Evolutionary conservation across 2,329 filamentous ascomycete genomes (phyloP), one percentile per base, ranked within the genome.

Genomic region (Diaporthe aspalathi): DNA sequence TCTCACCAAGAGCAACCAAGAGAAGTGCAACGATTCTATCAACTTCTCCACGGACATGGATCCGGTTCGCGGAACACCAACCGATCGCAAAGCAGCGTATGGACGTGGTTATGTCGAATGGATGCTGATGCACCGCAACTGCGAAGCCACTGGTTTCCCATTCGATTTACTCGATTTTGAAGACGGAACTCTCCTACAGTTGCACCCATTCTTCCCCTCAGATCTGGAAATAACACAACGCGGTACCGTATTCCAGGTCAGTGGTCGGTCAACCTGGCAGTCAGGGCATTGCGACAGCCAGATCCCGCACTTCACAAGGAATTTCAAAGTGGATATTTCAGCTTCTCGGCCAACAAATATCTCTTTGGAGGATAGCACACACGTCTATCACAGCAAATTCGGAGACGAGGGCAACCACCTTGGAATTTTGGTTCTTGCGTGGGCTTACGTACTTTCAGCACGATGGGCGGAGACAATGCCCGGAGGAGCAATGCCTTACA

Each of bases 381-480:
- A 22, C 20, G 38, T 22, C 6, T 60, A 29, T 29, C 38, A 16
- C 3, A 60, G 43, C 2, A 20, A 22, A 22, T 60, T 60, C 45
- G 38, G 56, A 14, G 27, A 60, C 22, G 22, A 27, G 7, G 24
- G 56, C 38, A 22, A 38, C 20, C 56, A 60, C 6, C 56, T 60
- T 27, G 56, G 38, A 22, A 38, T 45, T 8, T 45, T 60, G 24
- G 38, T 60, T 38, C 3, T 60, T 16, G 56, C 35, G 20, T 45
- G 56, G 56, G 56, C 56, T 20, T 60, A 60, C 3, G 20, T 60
- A 4, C 14, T 60, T 6, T 60, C 56, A 1, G 56, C 56, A 2
- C 56, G 56, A 6, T 60, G 56, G 56, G 35, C 56, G 12, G 56
- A 45, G 38, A 14, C 27, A 22, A 60, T 60, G 56, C 56, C 56